Evolutionary conservation across 768 basidiomycete genomes (phyloP).

Genomic region (Trametes meyenii): DNA sequence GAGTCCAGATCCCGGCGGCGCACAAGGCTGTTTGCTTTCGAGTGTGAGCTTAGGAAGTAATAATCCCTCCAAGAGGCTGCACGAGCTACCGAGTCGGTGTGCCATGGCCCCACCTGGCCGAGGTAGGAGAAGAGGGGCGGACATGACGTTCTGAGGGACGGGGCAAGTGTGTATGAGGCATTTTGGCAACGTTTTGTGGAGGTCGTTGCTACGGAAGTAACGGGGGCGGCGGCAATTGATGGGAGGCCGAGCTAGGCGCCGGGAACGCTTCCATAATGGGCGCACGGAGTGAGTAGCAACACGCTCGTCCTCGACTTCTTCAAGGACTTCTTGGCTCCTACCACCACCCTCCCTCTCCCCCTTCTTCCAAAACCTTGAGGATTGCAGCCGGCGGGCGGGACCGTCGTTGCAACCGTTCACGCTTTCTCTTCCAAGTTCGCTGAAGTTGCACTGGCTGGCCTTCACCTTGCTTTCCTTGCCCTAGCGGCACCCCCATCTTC

Average conservation of each 20-base stretch:
- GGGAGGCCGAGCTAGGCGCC: neutral
- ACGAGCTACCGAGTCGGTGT: too few relatives aligned
- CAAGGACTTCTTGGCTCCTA: conserved; percentile 21
- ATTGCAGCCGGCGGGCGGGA: conserved; percentile 37
- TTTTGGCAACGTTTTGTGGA: neutral
- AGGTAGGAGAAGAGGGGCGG: too few relatives aligned
- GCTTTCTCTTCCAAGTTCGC: conserved; percentile 12
- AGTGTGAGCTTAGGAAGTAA: too few relatives aligned
- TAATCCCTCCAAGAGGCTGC: too few relatives aligned
- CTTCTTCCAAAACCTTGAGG: conserved; percentile 20
- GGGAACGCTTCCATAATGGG: neutral
- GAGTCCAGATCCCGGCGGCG: neutral
- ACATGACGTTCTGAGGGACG: neutral
- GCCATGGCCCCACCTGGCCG: too few relatives aligned
- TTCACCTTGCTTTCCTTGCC: conserved; percentile 36
- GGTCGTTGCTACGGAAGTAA: neutral
- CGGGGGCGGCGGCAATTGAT: neutral
- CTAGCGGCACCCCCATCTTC: conserved; percentile 44
- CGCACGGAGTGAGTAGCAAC: conserved; percentile 3
- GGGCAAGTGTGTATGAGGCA: neutral
- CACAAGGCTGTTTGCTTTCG: too few relatives aligned
- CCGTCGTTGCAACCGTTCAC: conserved; percentile 33
- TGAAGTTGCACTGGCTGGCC: conserved; percentile 33
- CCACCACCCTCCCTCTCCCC: conserved; percentile 29
- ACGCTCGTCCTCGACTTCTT: conserved; percentile 22